Evolutionary conservation across 495 filamentous ascomycete genomes (phyloP), one percentile per base, ranked within the genome.

Genomic region (Penicillium argentinense): DNA sequence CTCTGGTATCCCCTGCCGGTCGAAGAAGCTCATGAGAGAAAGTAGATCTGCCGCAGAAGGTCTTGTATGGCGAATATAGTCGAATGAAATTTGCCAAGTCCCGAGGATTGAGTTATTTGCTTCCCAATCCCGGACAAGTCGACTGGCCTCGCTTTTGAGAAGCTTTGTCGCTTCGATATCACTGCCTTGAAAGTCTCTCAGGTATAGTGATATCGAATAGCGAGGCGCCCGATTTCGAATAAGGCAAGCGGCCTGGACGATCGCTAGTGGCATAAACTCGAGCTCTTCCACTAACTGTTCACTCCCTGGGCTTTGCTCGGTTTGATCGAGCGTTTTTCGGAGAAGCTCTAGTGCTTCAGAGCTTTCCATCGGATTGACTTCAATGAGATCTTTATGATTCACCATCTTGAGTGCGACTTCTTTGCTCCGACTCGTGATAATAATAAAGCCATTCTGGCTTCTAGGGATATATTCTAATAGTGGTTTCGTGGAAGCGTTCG

Each of bases 221-320:
- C 63, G 38, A 12, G 59, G 60, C 33, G 43, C 43, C 24, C 54
- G 45, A 25, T 57, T 47, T n/a, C 11, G 44, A 33, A 80, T 78
- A 52, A 73, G 79, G 11, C 60, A 64, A 4, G 71, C 70, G 2
- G 73, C 73, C 49, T 80, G 74, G 6, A 59, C 62, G 19, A 79
- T 77, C 6, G 76, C 74, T 9, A 80, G 67, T 16, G 77, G 73
- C 45, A 80, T 64, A 34, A 49, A 63, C 11, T 75, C 73, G 1
- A 80, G 66, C 14, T 53, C 62, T 18, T 45, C 40, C n/a, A 66
- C 51, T 5, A 77, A 16, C 19, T 41, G n/a, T n/a, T n/a, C n/a
- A n/a, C n/a, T n/a, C n/a, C n/a, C n/a, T n/a, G n/a, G n/a, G n/a
- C n/a, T n/a, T n/a, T n/a, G n/a, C n/a, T n/a, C n/a, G n/a, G n/a